phyloP scores from a whole-genome alignment of 129 eudicot species.

The Oenanthe sinensis region DNA sequence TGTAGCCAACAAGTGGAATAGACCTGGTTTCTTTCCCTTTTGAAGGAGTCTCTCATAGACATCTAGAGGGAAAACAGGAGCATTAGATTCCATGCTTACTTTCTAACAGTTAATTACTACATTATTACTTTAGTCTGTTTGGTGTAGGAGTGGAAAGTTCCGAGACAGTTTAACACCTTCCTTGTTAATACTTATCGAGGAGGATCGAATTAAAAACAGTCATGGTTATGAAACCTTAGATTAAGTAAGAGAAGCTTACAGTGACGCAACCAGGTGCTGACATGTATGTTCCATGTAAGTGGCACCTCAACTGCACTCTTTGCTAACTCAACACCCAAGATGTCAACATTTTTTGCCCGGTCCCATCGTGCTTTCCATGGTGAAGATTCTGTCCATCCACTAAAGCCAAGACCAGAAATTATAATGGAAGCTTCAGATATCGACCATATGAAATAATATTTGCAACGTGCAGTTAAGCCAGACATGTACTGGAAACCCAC shows the following conservation, averaged over 20 bases:
- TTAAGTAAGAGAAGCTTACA: constrained; percentile 41
- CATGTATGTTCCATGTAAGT: constrained; percentile 90
- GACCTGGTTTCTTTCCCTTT: constrained; percentile 83
- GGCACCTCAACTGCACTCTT: constrained; percentile 80
- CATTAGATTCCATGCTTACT: neutral
- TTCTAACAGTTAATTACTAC: neutral
- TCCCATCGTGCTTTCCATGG: constrained; percentile 63
- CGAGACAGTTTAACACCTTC: neutral
- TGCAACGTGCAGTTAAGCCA: constrained; percentile 90
- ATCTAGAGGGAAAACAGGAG: constrained; percentile 30
- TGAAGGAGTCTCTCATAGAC: constrained; percentile 88
- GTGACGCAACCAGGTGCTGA: constrained; percentile 98
- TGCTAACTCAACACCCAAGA: constrained; percentile 88
- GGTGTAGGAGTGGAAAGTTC: neutral
- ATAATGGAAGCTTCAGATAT: constrained; percentile 85
- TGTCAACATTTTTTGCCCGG: constrained; percentile 81
- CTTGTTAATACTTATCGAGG: neutral
- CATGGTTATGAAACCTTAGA: neutral
- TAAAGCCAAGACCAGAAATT: constrained; percentile 84
- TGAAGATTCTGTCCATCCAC: constrained; percentile 76
- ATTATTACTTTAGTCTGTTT: neutral
- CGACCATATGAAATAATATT: constrained; percentile 94
- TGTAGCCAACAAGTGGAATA: constrained; percentile 91
- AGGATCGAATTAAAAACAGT: neutral
- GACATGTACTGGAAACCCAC: constrained; percentile 73